Evolutionary conservation across 108 stramenopile species (phyloP).

Genomic region (Nitzschia putrida): DNA sequence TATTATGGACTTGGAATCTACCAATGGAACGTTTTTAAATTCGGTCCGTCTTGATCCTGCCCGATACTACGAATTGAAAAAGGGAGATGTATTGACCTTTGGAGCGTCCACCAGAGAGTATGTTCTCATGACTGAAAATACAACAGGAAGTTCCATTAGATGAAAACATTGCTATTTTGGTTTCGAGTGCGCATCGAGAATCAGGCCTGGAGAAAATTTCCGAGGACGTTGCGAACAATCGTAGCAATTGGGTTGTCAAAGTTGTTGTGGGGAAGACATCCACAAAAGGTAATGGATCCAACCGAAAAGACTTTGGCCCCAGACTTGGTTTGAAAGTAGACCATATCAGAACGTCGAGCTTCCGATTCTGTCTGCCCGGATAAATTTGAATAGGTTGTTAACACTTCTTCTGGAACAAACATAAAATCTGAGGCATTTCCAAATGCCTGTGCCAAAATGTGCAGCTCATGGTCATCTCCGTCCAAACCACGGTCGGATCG

Average conservation of each 20-base stretch:
- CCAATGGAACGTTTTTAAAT: slow-evolving; percentile 95
- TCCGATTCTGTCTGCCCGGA: slow-evolving; percentile 20
- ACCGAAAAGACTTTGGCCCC: slow-evolving; percentile 33
- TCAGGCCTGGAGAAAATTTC: background rate
- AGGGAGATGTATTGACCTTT: slow-evolving; percentile 90
- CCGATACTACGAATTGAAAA: slow-evolving; percentile 93
- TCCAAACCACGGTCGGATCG: slow-evolving; percentile 16
- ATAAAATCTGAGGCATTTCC: slow-evolving; percentile 6
- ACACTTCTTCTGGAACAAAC: slow-evolving; percentile 36
- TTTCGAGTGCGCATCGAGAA: too few species aligned
- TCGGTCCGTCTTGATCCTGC: slow-evolving; percentile 85
- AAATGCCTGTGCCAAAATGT: slow-evolving; percentile 21
- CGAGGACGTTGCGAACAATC: slow-evolving; percentile 13
- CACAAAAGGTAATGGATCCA: slow-evolving; percentile 41
- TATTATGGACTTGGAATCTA: slow-evolving; percentile 95
- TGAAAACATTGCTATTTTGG: too few species aligned
- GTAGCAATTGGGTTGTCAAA: slow-evolving; percentile 29
- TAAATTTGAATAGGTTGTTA: slow-evolving; percentile 31
- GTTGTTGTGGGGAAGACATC: slow-evolving; percentile 29
- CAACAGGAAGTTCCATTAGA: slow-evolving; percentile 17
- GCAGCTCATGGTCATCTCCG: slow-evolving; percentile 4
- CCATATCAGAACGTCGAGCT: slow-evolving; percentile 37
- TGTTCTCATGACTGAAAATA: slow-evolving; percentile 89
- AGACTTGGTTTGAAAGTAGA: slow-evolving; percentile 13
- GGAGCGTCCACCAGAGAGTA: slow-evolving; percentile 92